These are phyloP conservation scores for Amylocarpus encephaloides DNA, from an alignment of 2,329 filamentous ascomycete genomes.

Conservation along the genomic window DNA sequence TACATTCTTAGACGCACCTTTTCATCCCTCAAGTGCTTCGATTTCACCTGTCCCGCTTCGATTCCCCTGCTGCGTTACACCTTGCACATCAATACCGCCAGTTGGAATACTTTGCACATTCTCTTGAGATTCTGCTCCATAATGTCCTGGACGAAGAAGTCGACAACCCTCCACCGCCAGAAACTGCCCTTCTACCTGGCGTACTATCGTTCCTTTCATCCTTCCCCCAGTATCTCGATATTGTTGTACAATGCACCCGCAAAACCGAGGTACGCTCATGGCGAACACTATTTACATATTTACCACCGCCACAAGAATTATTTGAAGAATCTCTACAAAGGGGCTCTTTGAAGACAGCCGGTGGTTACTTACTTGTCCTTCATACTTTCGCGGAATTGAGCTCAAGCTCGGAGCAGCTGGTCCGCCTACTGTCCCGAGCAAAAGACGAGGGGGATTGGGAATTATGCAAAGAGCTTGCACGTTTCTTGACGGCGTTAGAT, in stretches of 20 bases:
- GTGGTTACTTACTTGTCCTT: slow-evolving; percentile 90
- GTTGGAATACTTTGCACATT: slow-evolving; percentile 88
- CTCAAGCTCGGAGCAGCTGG: slow-evolving; percentile 67
- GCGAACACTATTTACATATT: slow-evolving; percentile 85
- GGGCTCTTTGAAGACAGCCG: slow-evolving; percentile 86
- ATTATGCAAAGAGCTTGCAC: slow-evolving; percentile 84
- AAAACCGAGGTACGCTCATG: slow-evolving; percentile 95
- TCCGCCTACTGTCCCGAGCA: slow-evolving; percentile 73
- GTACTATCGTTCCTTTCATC: slow-evolving; percentile 61
- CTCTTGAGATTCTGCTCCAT: slow-evolving; percentile 84
- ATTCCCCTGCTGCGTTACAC: slow-evolving; percentile 72
- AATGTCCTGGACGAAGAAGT: slow-evolving; percentile 93
- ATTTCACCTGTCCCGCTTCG: slow-evolving; percentile 68
- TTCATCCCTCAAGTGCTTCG: slow-evolving; percentile 85
- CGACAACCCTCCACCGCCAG: slow-evolving; percentile 59
- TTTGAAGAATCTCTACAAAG: slow-evolving; percentile 88
- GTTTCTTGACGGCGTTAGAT: slow-evolving; percentile 92
- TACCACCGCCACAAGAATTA: slow-evolving; percentile 83
- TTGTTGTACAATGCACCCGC: slow-evolving; percentile 91
- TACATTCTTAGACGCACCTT: slow-evolving; percentile 66
- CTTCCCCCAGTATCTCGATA: slow-evolving; percentile 83
- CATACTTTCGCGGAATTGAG: slow-evolving; percentile 72
- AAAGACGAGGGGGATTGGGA: slow-evolving; percentile 89
- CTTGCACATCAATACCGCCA: slow-evolving; percentile 80
- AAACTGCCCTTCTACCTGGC: slow-evolving; percentile 57